Base-by-base conservation (phyloP, 1,284 basidiomycete genomes). In the Boletus albobrunnescens region DNA sequence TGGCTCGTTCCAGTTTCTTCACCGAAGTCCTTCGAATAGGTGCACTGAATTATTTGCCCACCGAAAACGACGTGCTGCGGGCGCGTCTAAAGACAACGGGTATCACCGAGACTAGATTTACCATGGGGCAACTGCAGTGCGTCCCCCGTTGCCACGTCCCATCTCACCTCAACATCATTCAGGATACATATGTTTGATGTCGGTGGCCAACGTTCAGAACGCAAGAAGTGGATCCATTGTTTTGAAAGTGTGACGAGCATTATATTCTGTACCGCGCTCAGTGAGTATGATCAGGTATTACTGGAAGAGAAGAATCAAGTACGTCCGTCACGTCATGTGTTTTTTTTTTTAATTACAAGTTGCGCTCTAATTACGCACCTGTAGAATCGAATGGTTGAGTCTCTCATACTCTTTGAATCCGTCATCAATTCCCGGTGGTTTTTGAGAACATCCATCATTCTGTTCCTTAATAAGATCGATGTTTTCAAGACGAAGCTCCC, bases 371-470 rank as follows among this genome's bases (percentile, higher is more conserved):
- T 20, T 27, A 13, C 10, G 8, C 12, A 6, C 12, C 38, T 20
- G 1, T 67, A 94, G 86, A 98, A 97, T 67, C 88, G 94, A 20
- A 97, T 99, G 94, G 81, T 81, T 17, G 95, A 99, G 67, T 92
- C 89, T 0, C 76, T 99, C 0, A 82, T 93, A 6, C 77, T 99
- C 10, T 99, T 99, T 59, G 94, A 98, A 68, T 88, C 84, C 2
- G 90, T 99, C 30, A 94, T 97, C 74, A 98, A 98, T 71, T 93
- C 92, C n/a, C 74, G 92, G 39, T 98, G 95, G 95, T 99, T 99
- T 75, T 71, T 92, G 23, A 79, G 91, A 41, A 94, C 92, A 13
- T 92, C 89, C 0, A 90, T 97, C 50, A 95, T 98, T 56, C 68
- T 97, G 14, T 94, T 95, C 74, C 67, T 96, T 46, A 97, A 95